These are phyloP conservation scores for Alternaria sp. DNA, from an alignment of 2,329 filamentous ascomycete genomes.

Conservation along the genomic window DNA sequence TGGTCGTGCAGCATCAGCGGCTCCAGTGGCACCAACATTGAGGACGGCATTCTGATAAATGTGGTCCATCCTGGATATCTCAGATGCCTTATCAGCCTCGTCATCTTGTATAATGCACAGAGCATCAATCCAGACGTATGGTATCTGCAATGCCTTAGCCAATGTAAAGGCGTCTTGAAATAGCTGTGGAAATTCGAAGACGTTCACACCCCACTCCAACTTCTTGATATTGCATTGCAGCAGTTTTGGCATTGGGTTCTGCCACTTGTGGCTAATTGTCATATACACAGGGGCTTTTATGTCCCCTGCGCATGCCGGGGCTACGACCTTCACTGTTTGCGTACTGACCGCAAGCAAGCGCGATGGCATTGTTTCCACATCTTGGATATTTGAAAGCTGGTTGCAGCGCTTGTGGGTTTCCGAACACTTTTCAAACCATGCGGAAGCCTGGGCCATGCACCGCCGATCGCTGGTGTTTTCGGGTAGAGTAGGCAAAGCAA, in stretches of 20 bases:
- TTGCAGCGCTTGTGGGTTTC: background rate
- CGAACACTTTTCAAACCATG: background rate
- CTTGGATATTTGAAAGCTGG: background rate
- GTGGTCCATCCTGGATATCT: background rate
- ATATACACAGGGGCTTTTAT: background rate
- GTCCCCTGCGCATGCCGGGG: background rate
- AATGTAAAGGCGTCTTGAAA: background rate
- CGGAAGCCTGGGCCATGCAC: background rate
- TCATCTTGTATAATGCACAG: background rate
- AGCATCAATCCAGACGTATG: background rate
- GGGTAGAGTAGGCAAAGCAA: background rate
- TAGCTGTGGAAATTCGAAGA: rapidly evolving
- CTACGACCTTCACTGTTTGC: background rate
- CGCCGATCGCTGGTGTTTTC: background rate
- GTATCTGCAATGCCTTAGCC: background rate
- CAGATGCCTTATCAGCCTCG: background rate
- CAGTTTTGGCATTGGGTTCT: background rate
- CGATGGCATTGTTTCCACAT: background rate
- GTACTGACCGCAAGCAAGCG: background rate
- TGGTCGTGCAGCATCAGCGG: background rate
- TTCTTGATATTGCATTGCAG: background rate
- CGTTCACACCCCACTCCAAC: background rate
- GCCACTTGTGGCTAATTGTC: background rate
- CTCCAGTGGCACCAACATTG: background rate
- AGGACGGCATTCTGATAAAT: background rate